A percentile compares a stretch with the other conserved stretches of the same genome.
Conservation (phyloP, 2,329 filamentous ascomycete species). For the Penicillium rolfsii region DNA sequence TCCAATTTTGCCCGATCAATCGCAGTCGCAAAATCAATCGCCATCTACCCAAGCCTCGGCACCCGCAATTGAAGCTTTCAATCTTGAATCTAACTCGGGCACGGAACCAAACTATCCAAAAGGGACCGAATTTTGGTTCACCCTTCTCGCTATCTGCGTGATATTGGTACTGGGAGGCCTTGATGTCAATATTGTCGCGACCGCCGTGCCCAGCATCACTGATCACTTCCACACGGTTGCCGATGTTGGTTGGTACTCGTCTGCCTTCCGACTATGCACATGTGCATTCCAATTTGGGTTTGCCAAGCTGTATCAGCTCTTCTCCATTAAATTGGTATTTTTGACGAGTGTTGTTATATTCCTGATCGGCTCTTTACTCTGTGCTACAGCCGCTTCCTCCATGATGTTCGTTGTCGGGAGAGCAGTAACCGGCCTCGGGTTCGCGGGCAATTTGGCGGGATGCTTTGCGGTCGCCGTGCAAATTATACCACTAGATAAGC, state of each 20-base stretch:
- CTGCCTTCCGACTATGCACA: slow-evolving; percentile 27
- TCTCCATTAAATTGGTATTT: slow-evolving; percentile 34
- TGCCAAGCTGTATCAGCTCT: slow-evolving; percentile 38
- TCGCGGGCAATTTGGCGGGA: slow-evolving; percentile 24
- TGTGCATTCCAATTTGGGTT: slow-evolving; percentile 31
- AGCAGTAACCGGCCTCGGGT: slow-evolving; percentile 37
- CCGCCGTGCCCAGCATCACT: slow-evolving; percentile 38
- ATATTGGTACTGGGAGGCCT: slow-evolving; percentile 35
- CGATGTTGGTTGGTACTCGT: slow-evolving; percentile 38
- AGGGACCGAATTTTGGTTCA: slow-evolving; percentile 23
- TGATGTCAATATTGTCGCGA: slow-evolving; percentile 39
- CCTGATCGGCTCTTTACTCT: slow-evolving; percentile 27
- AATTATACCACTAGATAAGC: slow-evolving; percentile 31
- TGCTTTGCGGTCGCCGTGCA: slow-evolving; percentile 21
- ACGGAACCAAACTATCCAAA: slow-evolving; percentile 18
- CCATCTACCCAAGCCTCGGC: not conserved
- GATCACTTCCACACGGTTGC: slow-evolving; percentile 33
- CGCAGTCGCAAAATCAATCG: not conserved
- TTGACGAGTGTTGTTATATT: slow-evolving; percentile 28
- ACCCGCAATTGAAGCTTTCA: not conserved
- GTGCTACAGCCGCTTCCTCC: slow-evolving; percentile 22
- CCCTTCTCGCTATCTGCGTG: slow-evolving; percentile 29
- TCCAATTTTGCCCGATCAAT: too few species aligned
- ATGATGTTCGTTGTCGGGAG: slow-evolving; percentile 34
- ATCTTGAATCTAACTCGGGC: not conserved